Evolutionary conservation across 495 filamentous ascomycete species (phyloP).

Genomic region (Choiromyces venosus): DNA sequence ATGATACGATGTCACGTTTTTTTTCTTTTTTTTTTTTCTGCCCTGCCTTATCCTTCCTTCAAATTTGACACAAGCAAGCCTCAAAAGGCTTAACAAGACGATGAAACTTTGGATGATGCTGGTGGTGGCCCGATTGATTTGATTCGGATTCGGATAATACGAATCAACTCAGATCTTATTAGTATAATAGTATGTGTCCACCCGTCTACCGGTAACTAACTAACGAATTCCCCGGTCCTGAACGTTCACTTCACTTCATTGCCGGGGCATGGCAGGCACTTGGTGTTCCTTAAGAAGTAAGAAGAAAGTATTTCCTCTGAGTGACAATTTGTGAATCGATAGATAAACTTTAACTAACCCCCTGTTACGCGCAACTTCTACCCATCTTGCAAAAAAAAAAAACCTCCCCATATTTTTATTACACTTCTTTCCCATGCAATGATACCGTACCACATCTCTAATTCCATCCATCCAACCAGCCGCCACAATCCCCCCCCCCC

Average conservation of each 20-base stretch:
- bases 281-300: neutral
- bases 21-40: too few species aligned
- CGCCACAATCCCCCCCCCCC: too few species aligned
- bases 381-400: too few species aligned
- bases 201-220: neutral
- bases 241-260: neutral
- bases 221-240: neutral
- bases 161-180: neutral
- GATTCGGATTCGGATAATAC: neutral
- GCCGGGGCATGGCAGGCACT: neutral
- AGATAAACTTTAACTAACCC: neutral
- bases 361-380: too few species aligned
- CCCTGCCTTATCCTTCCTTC: neutral
- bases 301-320: neutral
- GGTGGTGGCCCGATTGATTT: neutral
- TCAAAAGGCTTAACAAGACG: neutral
- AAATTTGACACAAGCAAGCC: neutral
- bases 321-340: neutral
- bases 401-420: too few species aligned
- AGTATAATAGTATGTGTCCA: too few species aligned
- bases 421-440: neutral
- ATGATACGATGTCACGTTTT: neutral
- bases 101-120: neutral
- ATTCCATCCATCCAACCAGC: too few species aligned
- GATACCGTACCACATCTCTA: too few species aligned